phyloP scores from a whole-genome alignment of 2,329 filamentous ascomycete genomes.

The Zalaria sp. region DNA sequence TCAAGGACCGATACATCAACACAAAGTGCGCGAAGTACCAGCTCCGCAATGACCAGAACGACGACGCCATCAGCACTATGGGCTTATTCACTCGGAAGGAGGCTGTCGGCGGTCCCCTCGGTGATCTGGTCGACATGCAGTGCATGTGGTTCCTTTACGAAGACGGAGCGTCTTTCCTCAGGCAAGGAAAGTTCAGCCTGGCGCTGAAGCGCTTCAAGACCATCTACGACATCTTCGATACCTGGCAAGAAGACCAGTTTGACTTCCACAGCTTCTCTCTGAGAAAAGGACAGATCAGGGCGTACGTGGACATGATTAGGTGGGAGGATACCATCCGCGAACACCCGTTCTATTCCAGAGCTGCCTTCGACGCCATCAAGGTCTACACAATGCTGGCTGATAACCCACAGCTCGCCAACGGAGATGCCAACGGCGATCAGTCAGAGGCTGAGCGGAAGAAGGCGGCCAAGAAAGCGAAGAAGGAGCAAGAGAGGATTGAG shows the following conservation, averaged over 20 bases:
- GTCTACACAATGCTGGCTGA: slow-evolving; percentile 72
- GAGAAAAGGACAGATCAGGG: slow-evolving; percentile 88
- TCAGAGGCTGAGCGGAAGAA: slow-evolving; percentile 75
- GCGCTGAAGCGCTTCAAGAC: slow-evolving; percentile 86
- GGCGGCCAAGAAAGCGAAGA: slow-evolving; percentile 53
- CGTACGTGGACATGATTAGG: slow-evolving; percentile 89
- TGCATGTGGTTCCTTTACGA: slow-evolving; percentile 95
- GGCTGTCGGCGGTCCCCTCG: slow-evolving; percentile 71
- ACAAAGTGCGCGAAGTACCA: slow-evolving; percentile 97
- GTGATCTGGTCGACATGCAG: slow-evolving; percentile 94
- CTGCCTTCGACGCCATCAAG: slow-evolving; percentile 66
- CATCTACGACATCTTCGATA: slow-evolving; percentile 84
- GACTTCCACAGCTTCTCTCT: slow-evolving; percentile 97
- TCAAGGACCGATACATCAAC: slow-evolving; percentile 93
- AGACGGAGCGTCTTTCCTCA: slow-evolving; percentile 78
- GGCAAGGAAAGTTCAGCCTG: slow-evolving; percentile 68
- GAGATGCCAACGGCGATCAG: slow-evolving; percentile 52
- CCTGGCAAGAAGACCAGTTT: slow-evolving; percentile 97
- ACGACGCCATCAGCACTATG: slow-evolving; percentile 74
- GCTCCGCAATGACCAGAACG: slow-evolving; percentile 80
- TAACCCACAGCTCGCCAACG: slow-evolving; percentile 55
- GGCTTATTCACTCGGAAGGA: slow-evolving; percentile 90
- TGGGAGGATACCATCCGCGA: slow-evolving; percentile 90
- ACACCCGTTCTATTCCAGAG: slow-evolving; percentile 82
- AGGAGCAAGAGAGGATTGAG: slow-evolving; percentile 65